Evolutionary conservation across 805 yeast species (phyloP).

Genomic region (Myxozyma kluyveri): DNA sequence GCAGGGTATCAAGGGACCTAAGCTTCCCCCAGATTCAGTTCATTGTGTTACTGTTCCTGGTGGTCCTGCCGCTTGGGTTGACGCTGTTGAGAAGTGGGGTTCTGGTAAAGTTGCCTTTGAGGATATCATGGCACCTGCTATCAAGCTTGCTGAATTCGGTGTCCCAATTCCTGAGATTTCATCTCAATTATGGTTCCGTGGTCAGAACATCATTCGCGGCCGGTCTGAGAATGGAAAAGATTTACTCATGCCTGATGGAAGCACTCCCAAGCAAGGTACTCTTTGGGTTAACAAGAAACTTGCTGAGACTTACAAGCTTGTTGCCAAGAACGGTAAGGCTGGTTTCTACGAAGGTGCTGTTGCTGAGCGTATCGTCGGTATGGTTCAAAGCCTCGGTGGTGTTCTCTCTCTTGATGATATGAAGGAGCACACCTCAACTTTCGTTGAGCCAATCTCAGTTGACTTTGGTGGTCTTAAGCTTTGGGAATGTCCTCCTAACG

Average conservation of each 20-base stretch:
- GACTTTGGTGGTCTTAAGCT: slow-evolving; percentile 53
- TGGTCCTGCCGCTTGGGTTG: slow-evolving; percentile 76
- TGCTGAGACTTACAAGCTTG: slow-evolving; percentile 51
- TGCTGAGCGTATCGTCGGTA: slow-evolving; percentile 61
- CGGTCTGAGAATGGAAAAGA: slow-evolving; percentile 38
- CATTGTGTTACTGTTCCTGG: slow-evolving; percentile 74
- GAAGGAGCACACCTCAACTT: slow-evolving; percentile 53
- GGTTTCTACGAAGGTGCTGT: slow-evolving; percentile 72
- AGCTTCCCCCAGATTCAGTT: slow-evolving; percentile 54
- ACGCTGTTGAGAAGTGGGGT: slow-evolving; percentile 68
- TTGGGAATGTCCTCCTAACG: slow-evolving; percentile 85
- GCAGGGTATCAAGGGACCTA: slow-evolving; percentile 46
- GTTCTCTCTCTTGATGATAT: slow-evolving; percentile 57
- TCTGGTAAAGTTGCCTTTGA: slow-evolving; percentile 59
- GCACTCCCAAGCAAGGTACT: slow-evolving; percentile 59
- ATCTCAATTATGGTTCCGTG: slow-evolving; percentile 51
- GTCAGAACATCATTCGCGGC: slow-evolving; percentile 41
- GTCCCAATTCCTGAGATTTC: slow-evolving; percentile 63
- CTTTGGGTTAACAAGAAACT: slow-evolving; percentile 50
- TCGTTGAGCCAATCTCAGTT: slow-evolving; percentile 61
- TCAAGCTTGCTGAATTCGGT: slow-evolving; percentile 66
- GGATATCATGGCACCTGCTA: slow-evolving; percentile 62
- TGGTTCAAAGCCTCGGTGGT: slow-evolving; percentile 54
- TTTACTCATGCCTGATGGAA: slow-evolving; percentile 37
- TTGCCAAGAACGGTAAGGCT: slow-evolving; percentile 57